phyloP scores from a whole-genome alignment of 352 stramenopile species.

The Phytophthora podocarpi region DNA sequence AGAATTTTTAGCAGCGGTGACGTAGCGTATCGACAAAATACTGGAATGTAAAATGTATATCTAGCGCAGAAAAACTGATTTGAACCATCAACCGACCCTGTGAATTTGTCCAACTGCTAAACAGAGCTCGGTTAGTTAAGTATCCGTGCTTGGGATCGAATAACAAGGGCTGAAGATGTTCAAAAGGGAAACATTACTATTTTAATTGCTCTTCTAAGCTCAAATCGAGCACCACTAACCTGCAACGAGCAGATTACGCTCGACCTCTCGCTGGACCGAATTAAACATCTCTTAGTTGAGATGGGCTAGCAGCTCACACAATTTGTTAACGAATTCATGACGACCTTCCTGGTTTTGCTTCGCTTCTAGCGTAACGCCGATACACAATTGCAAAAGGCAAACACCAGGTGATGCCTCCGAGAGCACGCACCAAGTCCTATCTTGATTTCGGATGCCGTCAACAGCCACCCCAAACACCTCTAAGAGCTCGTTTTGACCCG shows the following conservation, averaged over 20 bases:
- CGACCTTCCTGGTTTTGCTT: neutral
- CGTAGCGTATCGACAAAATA: too few relatives aligned
- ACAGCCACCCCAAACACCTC: neutral
- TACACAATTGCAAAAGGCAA: neutral
- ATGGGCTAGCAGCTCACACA: neutral
- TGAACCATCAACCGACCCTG: too few relatives aligned
- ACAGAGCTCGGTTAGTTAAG: too few relatives aligned
- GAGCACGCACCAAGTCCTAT: neutral
- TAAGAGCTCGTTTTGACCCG: neutral
- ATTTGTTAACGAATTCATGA: neutral
- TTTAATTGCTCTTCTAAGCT: too few relatives aligned
- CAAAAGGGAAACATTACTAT: too few relatives aligned
- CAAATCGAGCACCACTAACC: neutral
- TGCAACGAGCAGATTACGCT: neutral
- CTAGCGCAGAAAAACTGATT: too few relatives aligned
- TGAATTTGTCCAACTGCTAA: too few relatives aligned
- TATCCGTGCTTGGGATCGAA: too few relatives aligned
- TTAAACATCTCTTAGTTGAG: neutral
- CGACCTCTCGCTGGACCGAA: neutral
- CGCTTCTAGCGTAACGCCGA: neutral
- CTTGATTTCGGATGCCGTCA: neutral
- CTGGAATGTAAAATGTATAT: too few relatives aligned
- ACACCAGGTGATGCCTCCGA: neutral
- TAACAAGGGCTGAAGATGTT: too few relatives aligned
- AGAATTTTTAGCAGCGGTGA: too few relatives aligned